Conservation (phyloP, 352 stramenopile genomes). For the Pythium rhizo-oryzae region DNA sequence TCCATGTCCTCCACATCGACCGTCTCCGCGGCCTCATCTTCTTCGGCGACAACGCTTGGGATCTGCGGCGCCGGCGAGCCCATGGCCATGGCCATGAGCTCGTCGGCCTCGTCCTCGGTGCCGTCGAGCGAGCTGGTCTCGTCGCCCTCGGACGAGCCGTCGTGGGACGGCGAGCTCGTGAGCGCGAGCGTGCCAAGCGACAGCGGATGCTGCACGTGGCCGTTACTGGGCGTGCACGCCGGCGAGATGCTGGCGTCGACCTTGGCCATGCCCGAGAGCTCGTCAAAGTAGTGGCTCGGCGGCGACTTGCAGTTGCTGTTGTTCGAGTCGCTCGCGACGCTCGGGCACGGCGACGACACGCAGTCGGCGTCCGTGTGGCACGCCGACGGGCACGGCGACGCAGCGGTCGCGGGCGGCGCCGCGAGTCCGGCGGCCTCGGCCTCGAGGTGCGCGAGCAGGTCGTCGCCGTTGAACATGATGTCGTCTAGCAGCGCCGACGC, state of each 20-base stretch:
- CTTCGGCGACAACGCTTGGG: slow-evolving; percentile 14
- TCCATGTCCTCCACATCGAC: slow-evolving; percentile 14
- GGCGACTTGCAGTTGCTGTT: slow-evolving; percentile 20
- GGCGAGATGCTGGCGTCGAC: slow-evolving; percentile 41
- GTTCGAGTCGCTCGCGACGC: slow-evolving; percentile 26
- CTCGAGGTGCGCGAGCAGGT: slow-evolving; percentile 58
- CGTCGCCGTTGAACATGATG: slow-evolving; percentile 58
- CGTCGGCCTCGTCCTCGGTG: slow-evolving; percentile 17
- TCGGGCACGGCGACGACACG: slow-evolving; percentile 55
- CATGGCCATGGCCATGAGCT: not conserved
- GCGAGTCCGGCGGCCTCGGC: slow-evolving; percentile 31
- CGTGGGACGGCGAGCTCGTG: slow-evolving; percentile 32
- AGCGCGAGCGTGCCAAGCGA: slow-evolving; percentile 23
- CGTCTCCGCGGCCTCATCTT: slow-evolving; percentile 27
- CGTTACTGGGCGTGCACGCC: slow-evolving; percentile 33
- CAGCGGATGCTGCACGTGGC: slow-evolving; percentile 2
- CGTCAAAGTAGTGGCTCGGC: slow-evolving; percentile 26
- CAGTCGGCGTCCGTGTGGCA: slow-evolving; percentile 50
- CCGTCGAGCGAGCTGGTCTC: slow-evolving; percentile 19
- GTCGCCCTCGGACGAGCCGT: slow-evolving; percentile 43
- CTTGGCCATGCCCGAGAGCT: slow-evolving; percentile 35
- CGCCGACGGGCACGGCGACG: slow-evolving; percentile 41
- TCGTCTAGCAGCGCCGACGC: slow-evolving; percentile 33
- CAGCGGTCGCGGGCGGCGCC: slow-evolving; percentile 12
- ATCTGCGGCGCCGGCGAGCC: not conserved